Evolutionary conservation across 306 rosid genomes (phyloP).

Genomic region (Amphicarpaea edgeworthii): DNA sequence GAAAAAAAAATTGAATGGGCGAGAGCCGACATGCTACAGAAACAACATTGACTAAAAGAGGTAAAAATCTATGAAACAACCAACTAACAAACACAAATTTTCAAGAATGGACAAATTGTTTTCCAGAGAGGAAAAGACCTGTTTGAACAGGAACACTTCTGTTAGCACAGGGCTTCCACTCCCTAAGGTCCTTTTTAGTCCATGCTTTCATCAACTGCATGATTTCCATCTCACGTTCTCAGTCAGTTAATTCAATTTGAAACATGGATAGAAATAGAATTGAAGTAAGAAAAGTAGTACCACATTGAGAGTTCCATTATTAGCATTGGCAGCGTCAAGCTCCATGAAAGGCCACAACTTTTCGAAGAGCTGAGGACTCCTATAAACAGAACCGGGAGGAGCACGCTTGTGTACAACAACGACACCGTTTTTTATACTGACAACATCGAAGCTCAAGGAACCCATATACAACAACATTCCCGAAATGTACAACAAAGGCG

Average conservation of each 20-base stretch:
- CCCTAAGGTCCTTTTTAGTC: constrained; percentile 61
- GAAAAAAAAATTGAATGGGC: constrained; percentile 17
- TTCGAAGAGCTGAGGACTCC: constrained; percentile 83
- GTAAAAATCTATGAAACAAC: constrained; percentile 14
- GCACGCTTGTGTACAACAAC: constrained; percentile 68
- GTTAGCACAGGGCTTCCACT: constrained; percentile 82
- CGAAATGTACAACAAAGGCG: constrained; percentile 85
- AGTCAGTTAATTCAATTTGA: too few species aligned
- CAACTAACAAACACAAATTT: background rate
- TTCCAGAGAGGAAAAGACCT: constrained; percentile 57
- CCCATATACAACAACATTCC: constrained; percentile 95
- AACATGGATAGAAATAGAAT: background rate
- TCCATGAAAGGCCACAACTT: constrained; percentile 88
- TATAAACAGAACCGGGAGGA: constrained; percentile 79
- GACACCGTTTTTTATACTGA: constrained; percentile 63
- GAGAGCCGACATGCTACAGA: constrained; percentile 8
- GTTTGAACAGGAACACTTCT: constrained; percentile 47
- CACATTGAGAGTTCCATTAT: constrained; percentile 62
- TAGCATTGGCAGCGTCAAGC: constrained; percentile 48
- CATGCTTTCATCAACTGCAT: constrained; percentile 85
- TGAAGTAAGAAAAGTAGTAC: constrained; percentile 48
- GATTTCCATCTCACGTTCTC: too few species aligned
- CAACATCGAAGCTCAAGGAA: constrained; percentile 75
- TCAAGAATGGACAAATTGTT: background rate
- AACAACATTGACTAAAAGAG: constrained; percentile 10